Base-by-base conservation (phyloP, 495 filamentous ascomycete species). In the Chaetomium tenue region DNA sequence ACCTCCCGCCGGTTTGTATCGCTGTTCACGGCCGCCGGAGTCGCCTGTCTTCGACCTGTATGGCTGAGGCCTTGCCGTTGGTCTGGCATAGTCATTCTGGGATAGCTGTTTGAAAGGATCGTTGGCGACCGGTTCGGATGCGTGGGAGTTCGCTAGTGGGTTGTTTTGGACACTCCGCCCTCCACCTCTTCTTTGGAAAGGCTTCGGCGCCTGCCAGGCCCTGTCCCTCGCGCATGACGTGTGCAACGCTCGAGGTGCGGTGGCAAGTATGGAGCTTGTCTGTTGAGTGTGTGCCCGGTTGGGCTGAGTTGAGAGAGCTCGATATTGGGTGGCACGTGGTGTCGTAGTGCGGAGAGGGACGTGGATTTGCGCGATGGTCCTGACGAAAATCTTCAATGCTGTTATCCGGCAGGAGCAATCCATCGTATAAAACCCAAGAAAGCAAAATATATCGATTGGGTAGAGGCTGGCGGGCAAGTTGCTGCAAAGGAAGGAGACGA, bases 381-480 rank as follows among this genome's bases (percentile, higher is more conserved):
- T 75, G 13, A 85, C 71, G 58, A 86, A 86, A 22, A 81, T 68
- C 51, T 74, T 68, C 54, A 84, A 69, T 20, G 80, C 74, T 20
- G 74, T 70, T n/a, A 72, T 74, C 25, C 77, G 75, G 60, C 83
- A 84, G 20, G 72, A 68, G 71, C 82, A 84, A 66, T 58, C 73
- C 83, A 84, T 85, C 23, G 53, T 40, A 37, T 52, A 2, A 52
- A 6, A 33, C 33, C 23, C 23, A 28, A 11, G 25, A 20, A 11
- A 20, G n/a, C 37, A 20, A 3, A 13, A 5, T 25, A 2, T 1
- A 40, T n/a, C n/a, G 42, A 9, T 33, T 7, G 40, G 16, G 9
- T 12, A 7, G 20, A 20, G n/a, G 22, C 12, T 52, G 48, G 48
- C 26, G 23, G 9, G 48, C 11, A 26, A 25, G 9, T 12, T 3